phyloP scores from a whole-genome alignment of 1,139 yeast genomes.

The Debaryomyces robertsiae region DNA sequence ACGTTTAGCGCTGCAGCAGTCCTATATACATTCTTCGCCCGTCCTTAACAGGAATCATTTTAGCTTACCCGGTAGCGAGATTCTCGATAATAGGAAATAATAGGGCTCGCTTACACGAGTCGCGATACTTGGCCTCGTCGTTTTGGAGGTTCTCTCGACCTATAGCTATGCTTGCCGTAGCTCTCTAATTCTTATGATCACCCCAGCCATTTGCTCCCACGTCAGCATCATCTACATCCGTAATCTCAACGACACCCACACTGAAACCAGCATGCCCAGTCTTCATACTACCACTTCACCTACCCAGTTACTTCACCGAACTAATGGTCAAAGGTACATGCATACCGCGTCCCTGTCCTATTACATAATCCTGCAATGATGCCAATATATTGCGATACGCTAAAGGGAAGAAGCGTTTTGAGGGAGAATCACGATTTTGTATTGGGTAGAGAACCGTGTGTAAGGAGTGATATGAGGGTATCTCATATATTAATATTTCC shows the following conservation, averaged over 20 bases:
- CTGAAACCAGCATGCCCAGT: too few species aligned
- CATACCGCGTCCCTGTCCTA: slow-evolving; percentile 3
- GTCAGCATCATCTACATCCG: too few species aligned
- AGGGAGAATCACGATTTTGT: slow-evolving; percentile 6
- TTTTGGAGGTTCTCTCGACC: too few species aligned
- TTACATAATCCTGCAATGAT: slow-evolving; percentile 7
- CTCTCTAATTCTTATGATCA: too few species aligned
- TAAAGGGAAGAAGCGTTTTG: not conserved
- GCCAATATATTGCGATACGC: slow-evolving; percentile 5
- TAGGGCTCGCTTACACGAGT: not conserved
- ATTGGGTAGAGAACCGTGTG: slow-evolving; percentile 9
- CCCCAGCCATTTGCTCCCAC: too few species aligned
- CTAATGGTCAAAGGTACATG: not conserved
- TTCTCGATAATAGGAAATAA: not conserved
- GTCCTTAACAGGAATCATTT: not conserved
- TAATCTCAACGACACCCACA: too few species aligned
- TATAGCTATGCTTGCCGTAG: too few species aligned
- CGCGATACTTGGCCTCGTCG: too few species aligned
- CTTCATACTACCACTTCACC: too few species aligned
- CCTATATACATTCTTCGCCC: not conserved
- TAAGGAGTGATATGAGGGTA: slow-evolving; percentile 7
- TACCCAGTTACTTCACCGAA: too few species aligned
- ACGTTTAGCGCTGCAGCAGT: too few species aligned
- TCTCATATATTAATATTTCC: slow-evolving; percentile 3
- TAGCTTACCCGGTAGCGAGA: not conserved